phyloP scores from a whole-genome alignment of 257 asterid genomes.

The Solanum sparsipilum region DNA sequence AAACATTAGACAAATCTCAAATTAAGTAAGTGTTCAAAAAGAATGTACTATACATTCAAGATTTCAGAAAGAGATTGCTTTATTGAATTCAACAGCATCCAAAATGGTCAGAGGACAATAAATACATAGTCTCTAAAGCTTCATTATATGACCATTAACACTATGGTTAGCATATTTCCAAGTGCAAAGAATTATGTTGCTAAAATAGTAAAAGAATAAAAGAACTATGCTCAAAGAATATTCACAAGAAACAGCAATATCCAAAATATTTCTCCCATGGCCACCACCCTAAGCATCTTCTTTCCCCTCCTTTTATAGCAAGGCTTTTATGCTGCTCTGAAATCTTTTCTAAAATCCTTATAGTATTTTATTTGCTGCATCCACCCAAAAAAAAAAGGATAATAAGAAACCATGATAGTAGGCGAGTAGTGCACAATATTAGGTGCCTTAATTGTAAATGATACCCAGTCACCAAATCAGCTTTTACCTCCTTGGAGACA shows the following conservation, averaged over 20 bases:
- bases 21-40: too few relatives aligned
- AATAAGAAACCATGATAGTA: too few relatives aligned
- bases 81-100: not conserved
- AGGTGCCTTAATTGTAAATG: not conserved
- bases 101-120: not conserved
- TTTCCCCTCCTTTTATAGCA: not conserved
- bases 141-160: too few relatives aligned
- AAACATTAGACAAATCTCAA: too few relatives aligned
- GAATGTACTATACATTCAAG: too few relatives aligned
- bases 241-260: not conserved
- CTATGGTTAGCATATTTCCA: not conserved
- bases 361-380: slow-evolving; percentile 15
- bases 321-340: slow-evolving; percentile 13
- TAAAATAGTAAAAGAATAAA: too few relatives aligned
- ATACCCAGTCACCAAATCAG: not conserved
- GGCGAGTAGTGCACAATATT: not conserved
- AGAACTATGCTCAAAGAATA: not conserved
- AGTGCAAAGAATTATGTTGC: too few relatives aligned
- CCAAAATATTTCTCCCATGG: not conserved
- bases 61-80: not conserved
- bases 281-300: not conserved
- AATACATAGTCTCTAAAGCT: too few relatives aligned
- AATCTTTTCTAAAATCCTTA: slow-evolving; percentile 26
- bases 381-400: too few relatives aligned
- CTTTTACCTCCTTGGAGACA: slow-evolving; percentile 39